phyloP scores from a whole-genome alignment of 2,329 filamentous ascomycete genomes.

The Alternaria brassicae region DNA sequence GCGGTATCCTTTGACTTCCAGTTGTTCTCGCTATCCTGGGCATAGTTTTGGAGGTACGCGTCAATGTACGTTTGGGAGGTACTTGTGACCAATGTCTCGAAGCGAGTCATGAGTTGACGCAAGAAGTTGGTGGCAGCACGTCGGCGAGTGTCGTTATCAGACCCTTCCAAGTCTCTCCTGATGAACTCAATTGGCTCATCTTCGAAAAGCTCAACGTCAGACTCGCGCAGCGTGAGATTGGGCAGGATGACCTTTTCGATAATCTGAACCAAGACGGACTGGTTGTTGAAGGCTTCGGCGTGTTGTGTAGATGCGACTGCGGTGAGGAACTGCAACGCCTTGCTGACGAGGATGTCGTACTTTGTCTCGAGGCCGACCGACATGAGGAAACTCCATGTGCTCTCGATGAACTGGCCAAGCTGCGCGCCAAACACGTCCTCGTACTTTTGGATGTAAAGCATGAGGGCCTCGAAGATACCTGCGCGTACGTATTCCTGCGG shows the following conservation, averaged over 20 bases:
- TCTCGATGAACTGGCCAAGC: slow-evolving; percentile 83
- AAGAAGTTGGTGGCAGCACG: slow-evolving; percentile 95
- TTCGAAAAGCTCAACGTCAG: slow-evolving; percentile 94
- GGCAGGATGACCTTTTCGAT: slow-evolving; percentile 96
- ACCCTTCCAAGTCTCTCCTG: slow-evolving; percentile 90
- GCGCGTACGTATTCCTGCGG: slow-evolving; percentile 86
- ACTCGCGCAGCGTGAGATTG: slow-evolving; percentile 89
- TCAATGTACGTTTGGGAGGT: slow-evolving; percentile 89
- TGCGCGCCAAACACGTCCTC: slow-evolving; percentile 89
- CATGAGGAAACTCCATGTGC: slow-evolving; percentile 90
- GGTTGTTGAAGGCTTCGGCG: slow-evolving; percentile 83
- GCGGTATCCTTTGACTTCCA: slow-evolving; percentile 99
- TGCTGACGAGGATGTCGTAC: slow-evolving; percentile 93
- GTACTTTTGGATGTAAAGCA: slow-evolving; percentile 92
- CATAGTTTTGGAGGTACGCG: slow-evolving; percentile 79
- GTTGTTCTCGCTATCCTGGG: slow-evolving; percentile 69
- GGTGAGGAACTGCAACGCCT: slow-evolving; percentile 91
- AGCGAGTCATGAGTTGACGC: slow-evolving; percentile 85
- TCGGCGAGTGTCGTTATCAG: slow-evolving; percentile 90
- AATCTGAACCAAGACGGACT: slow-evolving; percentile 80
- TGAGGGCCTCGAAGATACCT: slow-evolving; percentile 89
- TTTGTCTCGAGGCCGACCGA: slow-evolving; percentile 86
- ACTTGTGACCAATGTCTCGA: slow-evolving; percentile 81
- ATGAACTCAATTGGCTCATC: slow-evolving; percentile 99
- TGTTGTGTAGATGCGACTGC: slow-evolving; percentile 82